Base-by-base conservation (phyloP, 1,284 basidiomycete species). In the Exobasidium rhododendri region DNA sequence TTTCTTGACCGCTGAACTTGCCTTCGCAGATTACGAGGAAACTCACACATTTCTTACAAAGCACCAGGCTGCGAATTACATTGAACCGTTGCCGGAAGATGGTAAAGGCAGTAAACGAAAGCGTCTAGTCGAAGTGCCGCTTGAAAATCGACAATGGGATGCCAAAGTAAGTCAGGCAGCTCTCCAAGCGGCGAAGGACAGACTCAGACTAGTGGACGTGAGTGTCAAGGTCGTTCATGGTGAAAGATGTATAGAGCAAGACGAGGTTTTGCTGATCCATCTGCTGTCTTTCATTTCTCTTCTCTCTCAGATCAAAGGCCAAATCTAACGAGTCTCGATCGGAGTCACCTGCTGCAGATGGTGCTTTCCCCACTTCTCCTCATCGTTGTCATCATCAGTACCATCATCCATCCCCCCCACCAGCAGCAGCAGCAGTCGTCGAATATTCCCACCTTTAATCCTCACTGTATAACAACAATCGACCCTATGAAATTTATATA, bases 1-100 rank as follows among this genome's bases (percentile, higher is more conserved):
- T 2, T 92, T 91, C 81, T 82, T 98, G 62, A 85, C 86, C 65
- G 83, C 85, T 65, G 90, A 93, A 77, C 87, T 98, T 61, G 91
- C 87, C 26, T 97, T 96, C 81, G 89, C 92, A 22, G 82, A 84
- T 13, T 75, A 86, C 45, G 81, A 85, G 54, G 86, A 87, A 53
- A 84, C 88, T 7, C 84, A 86, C 73, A 81, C 84, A 56, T 97
- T 96, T 80, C 83, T 98, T 28, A 78, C 81, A 62, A 81, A 85
- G 56, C 89, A 93, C 80, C 82, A 85, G 47, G 88, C 87, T 4
- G 86, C 86, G 24, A 82, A 84, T 64, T 96, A 89, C 82, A 84
- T 84, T 56, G 74, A 78, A 35, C 65, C 74, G 45, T 67, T 69
- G 1, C 66, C 68, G 3, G 67, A 75, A 30, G 30, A 40, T 14